Conservation (phyloP, 768 basidiomycete genomes). For the Cubamyces sp. region DNA sequence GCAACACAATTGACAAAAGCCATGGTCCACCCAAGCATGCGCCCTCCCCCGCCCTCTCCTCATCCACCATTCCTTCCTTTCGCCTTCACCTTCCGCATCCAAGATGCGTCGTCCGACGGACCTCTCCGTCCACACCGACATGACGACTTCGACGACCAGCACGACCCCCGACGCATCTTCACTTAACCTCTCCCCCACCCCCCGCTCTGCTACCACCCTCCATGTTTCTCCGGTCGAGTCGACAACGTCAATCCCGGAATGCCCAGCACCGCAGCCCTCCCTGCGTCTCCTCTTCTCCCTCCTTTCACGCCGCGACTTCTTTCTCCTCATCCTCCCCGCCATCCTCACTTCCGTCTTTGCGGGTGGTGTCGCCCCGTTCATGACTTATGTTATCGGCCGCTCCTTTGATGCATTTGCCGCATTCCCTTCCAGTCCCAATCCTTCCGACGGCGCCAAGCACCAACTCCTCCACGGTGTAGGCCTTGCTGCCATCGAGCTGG, state of each 20-base stretch:
- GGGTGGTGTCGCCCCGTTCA: conserved; percentile 80
- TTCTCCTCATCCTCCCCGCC: conserved; percentile 67
- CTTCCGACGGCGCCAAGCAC: conserved; percentile 49
- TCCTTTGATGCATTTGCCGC: conserved; percentile 73
- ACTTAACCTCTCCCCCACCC: conserved; percentile 22
- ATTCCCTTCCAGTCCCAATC: conserved; percentile 50
- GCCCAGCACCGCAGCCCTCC: conserved; percentile 48
- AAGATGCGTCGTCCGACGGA: conserved; percentile 33
- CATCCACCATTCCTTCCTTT: conserved; percentile 25
- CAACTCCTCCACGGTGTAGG: conserved; percentile 61
- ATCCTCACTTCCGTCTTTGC: conserved; percentile 60
- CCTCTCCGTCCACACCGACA: conserved; percentile 32
- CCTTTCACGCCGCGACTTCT: conserved; percentile 57
- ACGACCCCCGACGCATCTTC: conserved; percentile 32
- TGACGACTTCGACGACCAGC: conserved; percentile 23
- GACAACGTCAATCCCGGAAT: conserved; percentile 30
- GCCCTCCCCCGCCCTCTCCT: conserved; percentile 14
- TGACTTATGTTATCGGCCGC: conserved; percentile 81
- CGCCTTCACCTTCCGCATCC: conserved; percentile 20
- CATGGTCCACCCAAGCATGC: conserved; percentile 23
- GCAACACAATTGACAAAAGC: conserved; percentile 37
- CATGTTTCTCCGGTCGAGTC: conserved; percentile 26
- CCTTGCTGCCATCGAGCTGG: conserved; percentile 63
- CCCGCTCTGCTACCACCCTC: conserved; percentile 26
- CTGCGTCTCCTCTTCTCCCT: conserved; percentile 71